Percentiles rank a stretch among this genome's conserved stretches.
Conservation (phyloP, 1,139 yeast genomes). For the Pichia cactophila region DNA sequence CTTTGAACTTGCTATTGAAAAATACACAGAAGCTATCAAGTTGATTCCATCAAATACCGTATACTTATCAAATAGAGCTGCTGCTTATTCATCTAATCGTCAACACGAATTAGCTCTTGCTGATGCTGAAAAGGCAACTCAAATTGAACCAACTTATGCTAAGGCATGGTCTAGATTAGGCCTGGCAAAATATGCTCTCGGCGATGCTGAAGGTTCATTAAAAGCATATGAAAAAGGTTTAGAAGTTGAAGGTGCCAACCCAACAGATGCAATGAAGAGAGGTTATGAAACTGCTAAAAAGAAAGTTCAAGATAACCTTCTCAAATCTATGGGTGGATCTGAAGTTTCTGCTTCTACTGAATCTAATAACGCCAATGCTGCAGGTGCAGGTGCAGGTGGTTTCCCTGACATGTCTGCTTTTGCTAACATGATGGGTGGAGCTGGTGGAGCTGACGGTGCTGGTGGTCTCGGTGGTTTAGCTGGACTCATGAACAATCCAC, state of each 20-base stretch:
- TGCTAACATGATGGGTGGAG: constrained; percentile 51
- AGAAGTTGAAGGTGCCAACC: constrained; percentile 76
- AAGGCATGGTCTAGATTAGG: constrained; percentile 96
- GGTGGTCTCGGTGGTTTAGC: constrained; percentile 59
- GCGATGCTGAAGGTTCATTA: constrained; percentile 81
- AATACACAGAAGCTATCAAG: constrained; percentile 77
- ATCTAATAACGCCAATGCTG: constrained; percentile 18
- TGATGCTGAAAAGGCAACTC: constrained; percentile 79
- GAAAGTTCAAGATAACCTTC: constrained; percentile 70
- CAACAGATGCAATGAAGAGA: constrained; percentile 84
- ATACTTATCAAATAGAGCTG: constrained; percentile 90
- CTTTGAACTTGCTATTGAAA: constrained; percentile 59
- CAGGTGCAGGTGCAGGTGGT: constrained; percentile 36
- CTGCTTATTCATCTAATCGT: constrained; percentile 79
- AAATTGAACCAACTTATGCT: constrained; percentile 69
- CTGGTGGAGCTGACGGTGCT: constrained; percentile 36
- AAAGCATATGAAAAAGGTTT: constrained; percentile 86
- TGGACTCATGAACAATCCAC: constrained; percentile 80
- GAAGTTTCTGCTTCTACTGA: constrained; percentile 25
- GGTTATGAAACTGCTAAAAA: constrained; percentile 91
- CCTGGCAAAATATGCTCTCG: constrained; percentile 82
- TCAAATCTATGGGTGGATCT: constrained; percentile 31
- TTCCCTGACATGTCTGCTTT: constrained; percentile 66
- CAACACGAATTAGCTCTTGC: constrained; percentile 70
- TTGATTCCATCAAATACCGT: constrained; percentile 69